These are phyloP conservation scores for Naumovozyma castellii DNA, from an alignment of 805 yeast genomes.

Conservation along the genomic window DNA sequence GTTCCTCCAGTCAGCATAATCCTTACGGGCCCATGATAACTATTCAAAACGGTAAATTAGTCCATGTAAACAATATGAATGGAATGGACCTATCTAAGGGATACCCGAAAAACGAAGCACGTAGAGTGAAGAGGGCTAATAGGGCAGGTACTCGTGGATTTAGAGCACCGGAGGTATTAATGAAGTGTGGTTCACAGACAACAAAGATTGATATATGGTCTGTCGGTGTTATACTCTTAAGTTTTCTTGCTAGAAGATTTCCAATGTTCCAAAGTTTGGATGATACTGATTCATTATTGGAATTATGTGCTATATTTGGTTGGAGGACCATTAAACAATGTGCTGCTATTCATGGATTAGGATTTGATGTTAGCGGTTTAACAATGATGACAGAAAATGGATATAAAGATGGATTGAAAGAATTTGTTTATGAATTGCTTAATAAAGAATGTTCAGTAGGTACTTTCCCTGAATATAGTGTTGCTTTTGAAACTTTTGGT, in stretches of 20 bases:
- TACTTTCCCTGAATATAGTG: constrained; percentile 61
- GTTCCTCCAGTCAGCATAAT: neutral
- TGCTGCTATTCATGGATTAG: constrained; percentile 81
- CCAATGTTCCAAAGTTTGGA: constrained; percentile 93
- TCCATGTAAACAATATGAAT: constrained; percentile 25
- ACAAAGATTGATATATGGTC: constrained; percentile 86
- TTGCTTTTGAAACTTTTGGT: constrained; percentile 54
- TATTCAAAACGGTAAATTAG: constrained; percentile 26
- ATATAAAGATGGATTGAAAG: constrained; percentile 28
- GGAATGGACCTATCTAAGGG: constrained; percentile 44
- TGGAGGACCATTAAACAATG: constrained; percentile 57
- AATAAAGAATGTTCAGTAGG: constrained; percentile 36
- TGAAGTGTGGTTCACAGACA: constrained; percentile 77
- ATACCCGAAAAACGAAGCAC: constrained; percentile 75
- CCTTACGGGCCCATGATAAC: constrained; percentile 18
- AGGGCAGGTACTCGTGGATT: constrained; percentile 96
- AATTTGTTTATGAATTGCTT: constrained; percentile 22
- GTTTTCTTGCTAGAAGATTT: constrained; percentile 68
- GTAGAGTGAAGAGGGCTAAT: constrained; percentile 88
- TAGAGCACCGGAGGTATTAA: constrained; percentile 85
- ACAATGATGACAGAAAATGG: constrained; percentile 34
- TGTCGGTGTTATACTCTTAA: constrained; percentile 77
- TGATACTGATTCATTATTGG: constrained; percentile 85
- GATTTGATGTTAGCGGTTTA: constrained; percentile 59
- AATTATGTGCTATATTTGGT: constrained; percentile 76